Base-by-base conservation (phyloP, 2,329 filamentous ascomycete species). In the Scedosporium apiospermum region DNA sequence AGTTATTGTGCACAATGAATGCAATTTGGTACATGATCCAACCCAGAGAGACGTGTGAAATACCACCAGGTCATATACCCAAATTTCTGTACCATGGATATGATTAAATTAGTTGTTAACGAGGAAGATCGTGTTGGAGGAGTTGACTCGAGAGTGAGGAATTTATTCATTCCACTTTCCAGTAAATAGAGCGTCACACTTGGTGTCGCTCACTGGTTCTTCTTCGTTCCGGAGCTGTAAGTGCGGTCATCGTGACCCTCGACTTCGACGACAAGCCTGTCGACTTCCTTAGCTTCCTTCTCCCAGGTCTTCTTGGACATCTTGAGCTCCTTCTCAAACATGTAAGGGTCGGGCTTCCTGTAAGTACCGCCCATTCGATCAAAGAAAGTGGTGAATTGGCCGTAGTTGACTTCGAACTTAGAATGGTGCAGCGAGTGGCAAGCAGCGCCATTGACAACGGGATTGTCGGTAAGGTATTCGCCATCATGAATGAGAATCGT, bases 401-500 rank as follows among this genome's bases (percentile, higher is more conserved):
- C 93, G 71, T 96, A 97, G 78, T 96, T 97, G 81, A 76, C 74
- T 65, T 74, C 74, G 65, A 77, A 77, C 62, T 74, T 73, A 26
- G 74, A 75, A 73, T 97, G 93, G 76, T 98, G 93, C 1, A 77
- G 72, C 4, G 75, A 76, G 82, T 97, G 93, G 80, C 93, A 97
- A 30, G 93, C 93, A 12, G 93, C 92, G 60, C 93, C 93, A 73
- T 98, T 98, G 76, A 97, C 86, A 68, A 97, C 75, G n/a, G 91
- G 89, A 70, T 88, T 91, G 77, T 97, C 90, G 70, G 91, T 88
- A 16, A 96, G 85, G 73, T 96, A 97, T 77, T 98, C 93, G 70
- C 93, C 93, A 70, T 98, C 93, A 75, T 98, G 87, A 71, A 98
- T 97, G 77, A 97, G 83, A 69, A 98, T 91, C 46, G 93, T 96